Evolutionary conservation across 345 rosid genomes (phyloP).

Genomic region (Pugionium cornutum): DNA sequence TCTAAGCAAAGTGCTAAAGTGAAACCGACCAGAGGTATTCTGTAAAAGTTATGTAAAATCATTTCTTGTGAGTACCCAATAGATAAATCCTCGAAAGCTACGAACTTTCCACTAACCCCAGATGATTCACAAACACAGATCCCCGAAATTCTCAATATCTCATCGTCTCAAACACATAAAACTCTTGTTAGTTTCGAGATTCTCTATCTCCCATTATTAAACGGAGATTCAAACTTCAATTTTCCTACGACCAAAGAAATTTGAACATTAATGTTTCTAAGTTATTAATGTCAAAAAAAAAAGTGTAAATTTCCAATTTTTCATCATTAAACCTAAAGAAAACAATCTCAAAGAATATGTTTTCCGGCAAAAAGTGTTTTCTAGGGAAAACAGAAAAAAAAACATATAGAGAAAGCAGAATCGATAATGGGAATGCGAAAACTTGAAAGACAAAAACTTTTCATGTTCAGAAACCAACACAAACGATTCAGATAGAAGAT

Average conservation of each 20-base stretch:
- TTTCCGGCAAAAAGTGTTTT: constrained; percentile 2
- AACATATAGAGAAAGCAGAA: neutral
- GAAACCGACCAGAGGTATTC: constrained; percentile 38
- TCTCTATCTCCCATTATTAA: neutral
- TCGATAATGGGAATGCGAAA: constrained; percentile 8
- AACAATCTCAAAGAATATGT: neutral
- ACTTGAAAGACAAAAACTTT: neutral
- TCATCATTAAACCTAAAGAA: constrained; percentile 7
- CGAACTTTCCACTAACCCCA: constrained; percentile 33
- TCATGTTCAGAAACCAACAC: neutral
- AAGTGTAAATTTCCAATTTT: neutral
- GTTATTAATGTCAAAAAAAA: neutral
- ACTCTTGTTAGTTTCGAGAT: constrained; percentile 15
- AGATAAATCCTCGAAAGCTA: constrained; percentile 35
- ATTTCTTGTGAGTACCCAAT: constrained; percentile 11
- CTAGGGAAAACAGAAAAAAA: neutral
- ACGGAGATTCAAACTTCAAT: neutral
- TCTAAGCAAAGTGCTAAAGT: constrained; percentile 46
- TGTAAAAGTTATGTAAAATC: neutral
- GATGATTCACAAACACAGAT: constrained; percentile 29
- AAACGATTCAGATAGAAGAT: constrained; percentile 22
- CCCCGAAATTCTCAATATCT: constrained; percentile 26
- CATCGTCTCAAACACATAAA: constrained; percentile 15
- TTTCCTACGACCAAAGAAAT: neutral
- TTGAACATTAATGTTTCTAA: neutral